phyloP scores from a whole-genome alignment of 192 early-diverging fungal genomes.

The Backusella australiensis region DNA sequence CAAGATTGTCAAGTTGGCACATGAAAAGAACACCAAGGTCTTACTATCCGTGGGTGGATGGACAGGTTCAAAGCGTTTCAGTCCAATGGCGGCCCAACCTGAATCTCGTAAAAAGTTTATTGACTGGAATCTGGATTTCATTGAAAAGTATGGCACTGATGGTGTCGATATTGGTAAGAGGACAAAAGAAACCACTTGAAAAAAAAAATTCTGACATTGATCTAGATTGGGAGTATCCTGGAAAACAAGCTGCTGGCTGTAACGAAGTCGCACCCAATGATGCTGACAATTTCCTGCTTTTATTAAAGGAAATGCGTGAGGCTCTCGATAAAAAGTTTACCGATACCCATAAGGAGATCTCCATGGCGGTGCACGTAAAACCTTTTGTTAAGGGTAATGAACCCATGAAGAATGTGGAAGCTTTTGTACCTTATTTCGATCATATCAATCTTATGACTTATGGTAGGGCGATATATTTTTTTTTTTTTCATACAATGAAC shows the following conservation, averaged over 20 bases:
- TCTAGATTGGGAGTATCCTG: constrained; percentile 64
- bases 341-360: constrained; percentile 46
- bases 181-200: not conserved
- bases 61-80: constrained; percentile 69
- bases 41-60: constrained; percentile 71
- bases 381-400: constrained; percentile 51
- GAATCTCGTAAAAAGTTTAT: constrained; percentile 55
- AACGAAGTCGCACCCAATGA: constrained; percentile 51
- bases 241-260: constrained; percentile 49
- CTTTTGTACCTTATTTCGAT: constrained; percentile 51
- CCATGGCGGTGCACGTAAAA: constrained; percentile 56
- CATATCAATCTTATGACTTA: constrained; percentile 67
- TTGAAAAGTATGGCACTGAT: constrained; percentile 54
- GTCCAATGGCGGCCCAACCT: constrained; percentile 47
- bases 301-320: constrained; percentile 53
- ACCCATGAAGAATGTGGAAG: constrained; percentile 46
- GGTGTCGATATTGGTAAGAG: constrained; percentile 56
- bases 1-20: constrained; percentile 43
- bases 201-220: not conserved
- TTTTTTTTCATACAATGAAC: not conserved
- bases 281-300: constrained; percentile 46
- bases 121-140: constrained; percentile 49
- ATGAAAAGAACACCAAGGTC: constrained; percentile 46
- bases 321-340: constrained; percentile 43
- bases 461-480: constrained; percentile 38